Evolutionary conservation across 1,139 yeast species (phyloP).

Genomic region (Blastobotrys apis): DNA sequence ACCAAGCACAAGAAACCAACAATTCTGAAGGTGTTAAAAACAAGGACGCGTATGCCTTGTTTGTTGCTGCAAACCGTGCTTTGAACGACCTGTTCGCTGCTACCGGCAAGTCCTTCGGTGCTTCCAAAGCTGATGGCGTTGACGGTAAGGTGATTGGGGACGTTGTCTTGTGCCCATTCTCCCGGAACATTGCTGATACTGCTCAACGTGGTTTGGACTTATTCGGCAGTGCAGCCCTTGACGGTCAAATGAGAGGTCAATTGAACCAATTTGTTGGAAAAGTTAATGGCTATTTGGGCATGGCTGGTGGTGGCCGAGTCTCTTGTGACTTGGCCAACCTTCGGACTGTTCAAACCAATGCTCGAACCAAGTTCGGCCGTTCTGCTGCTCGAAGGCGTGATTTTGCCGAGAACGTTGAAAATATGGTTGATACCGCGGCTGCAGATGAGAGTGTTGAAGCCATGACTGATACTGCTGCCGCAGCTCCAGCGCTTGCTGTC

Average conservation of each 20-base stretch:
- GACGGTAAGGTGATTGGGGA: constrained; percentile 3
- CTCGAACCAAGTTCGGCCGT: neutral
- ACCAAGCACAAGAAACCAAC: too few species aligned
- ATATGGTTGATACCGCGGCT: neutral
- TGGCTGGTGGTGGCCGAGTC: constrained; percentile 5
- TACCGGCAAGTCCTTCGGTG: constrained; percentile 9
- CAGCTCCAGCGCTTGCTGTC: neutral
- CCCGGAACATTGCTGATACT: constrained; percentile 1
- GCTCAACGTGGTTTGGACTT: constrained; percentile 1
- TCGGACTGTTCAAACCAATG: neutral
- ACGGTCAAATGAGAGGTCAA: constrained; percentile 5
- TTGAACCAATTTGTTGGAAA: constrained; percentile 7
- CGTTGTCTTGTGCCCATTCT: constrained; percentile 10
- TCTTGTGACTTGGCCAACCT: constrained; percentile 2
- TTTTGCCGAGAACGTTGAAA: neutral
- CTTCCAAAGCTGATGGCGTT: constrained; percentile 1
- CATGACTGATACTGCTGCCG: neutral
- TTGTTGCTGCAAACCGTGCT: constrained; percentile 4
- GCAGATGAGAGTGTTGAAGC: neutral
- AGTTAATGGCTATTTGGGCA: constrained; percentile 3
- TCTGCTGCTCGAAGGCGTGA: too few species aligned
- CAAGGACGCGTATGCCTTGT: constrained; percentile 4
- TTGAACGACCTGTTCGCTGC: constrained; percentile 1
- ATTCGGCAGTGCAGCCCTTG: neutral
- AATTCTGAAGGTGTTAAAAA: too few species aligned